Evolutionary conservation across 2,329 filamentous ascomycete species (phyloP).

Genomic region (Nigrospora oryzae): DNA sequence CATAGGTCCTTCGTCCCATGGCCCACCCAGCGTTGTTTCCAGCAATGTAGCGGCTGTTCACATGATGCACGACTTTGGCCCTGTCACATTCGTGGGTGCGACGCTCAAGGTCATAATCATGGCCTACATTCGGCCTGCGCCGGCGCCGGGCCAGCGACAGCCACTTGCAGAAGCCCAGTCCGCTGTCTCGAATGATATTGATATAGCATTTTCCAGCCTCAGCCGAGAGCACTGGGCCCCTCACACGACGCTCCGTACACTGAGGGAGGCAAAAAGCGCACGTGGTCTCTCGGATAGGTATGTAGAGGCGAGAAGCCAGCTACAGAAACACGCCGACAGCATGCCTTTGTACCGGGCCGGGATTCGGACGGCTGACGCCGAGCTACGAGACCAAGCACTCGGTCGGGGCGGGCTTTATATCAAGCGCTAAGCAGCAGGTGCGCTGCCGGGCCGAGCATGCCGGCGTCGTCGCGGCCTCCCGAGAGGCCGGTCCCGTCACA

Average conservation of each 20-base stretch:
- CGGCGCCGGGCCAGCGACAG: constrained; percentile 4
- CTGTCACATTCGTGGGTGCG: constrained; percentile 27
- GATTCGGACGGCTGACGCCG: constrained; percentile 40
- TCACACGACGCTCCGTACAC: constrained; percentile 26
- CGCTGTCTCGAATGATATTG: constrained; percentile 29
- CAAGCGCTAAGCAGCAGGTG: constrained; percentile 15
- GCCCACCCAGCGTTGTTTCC: constrained; percentile 34
- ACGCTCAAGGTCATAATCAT: constrained; percentile 48
- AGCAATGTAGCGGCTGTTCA: constrained; percentile 44
- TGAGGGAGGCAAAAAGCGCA: constrained; percentile 28
- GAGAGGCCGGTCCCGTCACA: no score
- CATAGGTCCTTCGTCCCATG: constrained; percentile 40
- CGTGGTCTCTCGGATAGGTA: constrained; percentile 35
- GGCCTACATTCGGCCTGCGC: constrained; percentile 44
- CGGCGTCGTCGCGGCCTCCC: no score
- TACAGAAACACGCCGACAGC: constrained; percentile 47
- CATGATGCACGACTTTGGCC: constrained; percentile 42
- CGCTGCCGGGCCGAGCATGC: no score
- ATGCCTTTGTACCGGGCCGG: constrained; percentile 52
- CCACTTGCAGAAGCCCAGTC: constrained; percentile 15
- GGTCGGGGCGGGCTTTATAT: constrained; percentile 44
- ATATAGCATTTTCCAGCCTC: constrained; percentile 35
- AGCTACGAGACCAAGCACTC: constrained; percentile 37
- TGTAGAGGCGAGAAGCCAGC: constrained; percentile 35
- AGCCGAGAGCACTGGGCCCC: constrained; percentile 36